Evolutionary conservation across 306 rosid genomes (phyloP).

Genomic region (Hippophae tibetana): DNA sequence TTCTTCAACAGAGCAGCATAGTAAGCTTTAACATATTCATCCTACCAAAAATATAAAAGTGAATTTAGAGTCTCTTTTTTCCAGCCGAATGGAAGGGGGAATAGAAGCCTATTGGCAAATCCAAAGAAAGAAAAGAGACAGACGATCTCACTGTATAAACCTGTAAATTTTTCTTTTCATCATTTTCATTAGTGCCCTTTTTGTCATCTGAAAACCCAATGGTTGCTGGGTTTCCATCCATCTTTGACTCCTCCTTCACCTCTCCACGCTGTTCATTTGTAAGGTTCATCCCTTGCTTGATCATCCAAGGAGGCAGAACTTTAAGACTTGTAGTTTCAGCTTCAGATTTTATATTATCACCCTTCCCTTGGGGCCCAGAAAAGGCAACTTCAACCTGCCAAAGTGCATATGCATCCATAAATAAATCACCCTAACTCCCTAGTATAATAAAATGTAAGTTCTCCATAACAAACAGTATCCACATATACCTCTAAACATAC

Average conservation of each 20-base stretch:
- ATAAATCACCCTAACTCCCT: neutral
- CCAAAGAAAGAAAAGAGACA: conserved; percentile 7
- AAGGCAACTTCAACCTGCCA: conserved; percentile 80
- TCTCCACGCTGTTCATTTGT: conserved; percentile 93
- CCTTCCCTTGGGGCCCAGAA: conserved; percentile 56
- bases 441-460: neutral
- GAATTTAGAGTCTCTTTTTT: conserved; percentile 6
- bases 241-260: conserved; percentile 55
- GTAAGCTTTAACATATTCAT: conserved; percentile 80
- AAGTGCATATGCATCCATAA: conserved; percentile 19
- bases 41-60: conserved; percentile 34
- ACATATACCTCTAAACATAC: neutral
- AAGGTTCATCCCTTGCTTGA: conserved; percentile 79
- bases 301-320: conserved; percentile 98
- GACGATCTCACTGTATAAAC: conserved; percentile 24
- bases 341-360: conserved; percentile 59
- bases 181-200: conserved; percentile 38
- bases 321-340: conserved; percentile 39
- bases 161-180: conserved; percentile 49
- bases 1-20: conserved; percentile 69
- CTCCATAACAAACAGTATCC: neutral
- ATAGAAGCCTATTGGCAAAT: neutral
- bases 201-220: conserved; percentile 55
- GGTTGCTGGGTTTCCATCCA: conserved; percentile 51
- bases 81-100: neutral